Evolutionary conservation across 192 early-diverging fungal species (phyloP).

Genomic region (Geosiphon pyriformis): DNA sequence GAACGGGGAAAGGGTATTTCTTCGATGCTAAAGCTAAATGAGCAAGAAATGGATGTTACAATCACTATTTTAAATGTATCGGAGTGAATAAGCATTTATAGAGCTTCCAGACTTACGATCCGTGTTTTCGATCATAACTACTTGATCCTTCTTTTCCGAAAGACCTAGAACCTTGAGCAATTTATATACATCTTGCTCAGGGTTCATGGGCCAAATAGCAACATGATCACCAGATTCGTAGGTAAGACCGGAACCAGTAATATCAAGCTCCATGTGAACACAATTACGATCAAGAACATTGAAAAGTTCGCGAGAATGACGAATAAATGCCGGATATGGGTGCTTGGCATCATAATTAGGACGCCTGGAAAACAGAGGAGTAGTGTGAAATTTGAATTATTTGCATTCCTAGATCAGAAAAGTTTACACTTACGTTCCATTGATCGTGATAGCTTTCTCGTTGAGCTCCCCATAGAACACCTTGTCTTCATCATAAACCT

Average conservation of each 20-base stretch:
- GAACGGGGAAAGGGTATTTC: constrained; percentile 80
- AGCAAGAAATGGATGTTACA: neutral
- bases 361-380: neutral
- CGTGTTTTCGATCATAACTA: constrained; percentile 65
- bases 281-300: constrained; percentile 68
- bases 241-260: constrained; percentile 69
- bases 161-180: constrained; percentile 61
- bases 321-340: constrained; percentile 72
- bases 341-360: constrained; percentile 78
- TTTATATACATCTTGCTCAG: constrained; percentile 66
- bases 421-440: constrained; percentile 34
- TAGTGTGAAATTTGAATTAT: neutral
- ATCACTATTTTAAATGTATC: no score
- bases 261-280: constrained; percentile 91
- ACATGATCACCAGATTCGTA: constrained; percentile 96
- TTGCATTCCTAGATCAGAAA: neutral
- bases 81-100: neutral
- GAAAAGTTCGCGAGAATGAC: constrained; percentile 63
- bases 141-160: constrained; percentile 57
- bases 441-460: constrained; percentile 34
- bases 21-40: constrained; percentile 55
- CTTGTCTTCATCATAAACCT: constrained; percentile 29
- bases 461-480: constrained; percentile 48
- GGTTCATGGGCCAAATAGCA: constrained; percentile 86
- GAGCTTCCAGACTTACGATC: constrained; percentile 44